Conservation (phyloP, 352 stramenopile species). For the Phytophthora europaea region DNA sequence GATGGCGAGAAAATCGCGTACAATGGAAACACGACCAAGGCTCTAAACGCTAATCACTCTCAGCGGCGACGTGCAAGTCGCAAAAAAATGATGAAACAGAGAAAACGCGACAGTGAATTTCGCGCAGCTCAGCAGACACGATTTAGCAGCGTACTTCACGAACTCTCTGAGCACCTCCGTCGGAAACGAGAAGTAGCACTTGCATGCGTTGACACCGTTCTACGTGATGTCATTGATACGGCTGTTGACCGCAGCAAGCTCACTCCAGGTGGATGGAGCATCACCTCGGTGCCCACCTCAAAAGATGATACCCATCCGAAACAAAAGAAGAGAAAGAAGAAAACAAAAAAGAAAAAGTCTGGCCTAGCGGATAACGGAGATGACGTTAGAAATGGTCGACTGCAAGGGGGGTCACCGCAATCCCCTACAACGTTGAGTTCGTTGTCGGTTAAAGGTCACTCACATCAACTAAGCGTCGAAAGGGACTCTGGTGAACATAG, state of each 20-base stretch:
- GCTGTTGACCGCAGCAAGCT: conserved; percentile 33
- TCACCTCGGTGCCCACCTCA: not conserved
- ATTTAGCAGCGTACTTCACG: conserved; percentile 53
- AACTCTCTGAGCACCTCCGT: conserved; percentile 49
- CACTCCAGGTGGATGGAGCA: conserved; percentile 30
- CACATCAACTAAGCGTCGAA: conserved; percentile 11
- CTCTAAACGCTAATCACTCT: conserved; percentile 47
- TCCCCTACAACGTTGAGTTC: conserved; percentile 2
- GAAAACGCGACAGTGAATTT: conserved; percentile 53
- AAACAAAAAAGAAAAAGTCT: conserved; percentile 36
- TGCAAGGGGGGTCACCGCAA: conserved; percentile 11
- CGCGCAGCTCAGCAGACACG: conserved; percentile 45
- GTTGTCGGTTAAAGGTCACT: conserved; percentile 9
- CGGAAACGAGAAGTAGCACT: conserved; percentile 35
- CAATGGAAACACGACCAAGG: not conserved
- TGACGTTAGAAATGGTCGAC: not conserved
- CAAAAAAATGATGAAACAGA: conserved; percentile 77
- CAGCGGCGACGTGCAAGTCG: conserved; percentile 68
- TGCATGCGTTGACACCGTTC: conserved; percentile 40
- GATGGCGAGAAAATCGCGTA: not conserved
- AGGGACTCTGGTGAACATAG: conserved; percentile 33
- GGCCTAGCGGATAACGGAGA: not conserved
- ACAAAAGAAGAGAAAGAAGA: conserved; percentile 46
- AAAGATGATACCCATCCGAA: conserved; percentile 16
- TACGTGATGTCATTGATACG: conserved; percentile 54